A percentile compares a stretch with the other conserved stretches of the same genome.
Conservation (phyloP, 345 rosid species). For the Melastoma malabathricum region DNA sequence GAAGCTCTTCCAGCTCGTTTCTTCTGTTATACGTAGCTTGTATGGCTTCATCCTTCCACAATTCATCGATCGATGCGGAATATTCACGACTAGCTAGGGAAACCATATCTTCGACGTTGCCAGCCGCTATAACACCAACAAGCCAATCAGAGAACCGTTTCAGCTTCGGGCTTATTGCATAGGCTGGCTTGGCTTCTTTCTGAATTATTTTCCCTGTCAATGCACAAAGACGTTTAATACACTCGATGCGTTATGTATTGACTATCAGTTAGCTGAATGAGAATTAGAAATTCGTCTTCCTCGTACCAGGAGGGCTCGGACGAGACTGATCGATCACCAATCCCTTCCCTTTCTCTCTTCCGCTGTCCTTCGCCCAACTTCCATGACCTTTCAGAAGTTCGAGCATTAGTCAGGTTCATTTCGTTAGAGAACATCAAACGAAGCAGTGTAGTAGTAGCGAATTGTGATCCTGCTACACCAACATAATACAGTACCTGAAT, state of each 20-base stretch:
- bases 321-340: background rate
- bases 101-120: constrained; percentile 55
- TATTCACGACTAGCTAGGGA: constrained; percentile 51
- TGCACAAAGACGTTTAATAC: background rate
- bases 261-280: no score
- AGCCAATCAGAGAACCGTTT: constrained; percentile 70
- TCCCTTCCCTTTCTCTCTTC: constrained; percentile 1
- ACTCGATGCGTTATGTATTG: no score
- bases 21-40: constrained; percentile 72
- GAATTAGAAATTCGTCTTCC: no score
- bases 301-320: background rate
- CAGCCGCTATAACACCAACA: constrained; percentile 44
- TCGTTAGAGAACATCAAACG: no score
- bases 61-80: constrained; percentile 48
- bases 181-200: constrained; percentile 20
- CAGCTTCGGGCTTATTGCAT: constrained; percentile 37
- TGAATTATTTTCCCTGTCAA: constrained; percentile 20
- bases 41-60: constrained; percentile 65
- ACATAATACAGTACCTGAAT: constrained; percentile 24
- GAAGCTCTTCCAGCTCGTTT: constrained; percentile 50
- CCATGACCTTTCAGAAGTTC: background rate
- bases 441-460: no score
- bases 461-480: background rate
- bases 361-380: background rate
- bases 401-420: no score